Evolutionary conservation across 1,139 yeast species (phyloP), one percentile per base, ranked within the genome.

Genomic region (Magnusiomyces paraingens): DNA sequence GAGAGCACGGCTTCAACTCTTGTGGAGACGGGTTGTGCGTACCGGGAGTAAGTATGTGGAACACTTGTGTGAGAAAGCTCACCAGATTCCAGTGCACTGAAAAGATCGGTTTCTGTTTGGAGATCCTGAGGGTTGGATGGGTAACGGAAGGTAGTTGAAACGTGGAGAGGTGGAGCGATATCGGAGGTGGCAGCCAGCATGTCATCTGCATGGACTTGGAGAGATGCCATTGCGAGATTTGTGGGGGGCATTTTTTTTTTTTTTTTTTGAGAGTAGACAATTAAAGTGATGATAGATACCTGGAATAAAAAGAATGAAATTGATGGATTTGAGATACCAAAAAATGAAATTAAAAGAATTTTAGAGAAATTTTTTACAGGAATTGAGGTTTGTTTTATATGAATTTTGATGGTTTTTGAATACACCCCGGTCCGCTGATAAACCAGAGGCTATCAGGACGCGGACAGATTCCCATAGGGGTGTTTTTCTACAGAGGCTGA

Each of bases 151-250:
- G 95, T 91, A 3, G 97, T 86, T 2, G 95, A 70, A 4, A 88
- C 83, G 60, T 86, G 87, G 55, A 91, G 83, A 21, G 97, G 95
- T 3, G 95, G 83, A 0, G 84, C 81, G 12, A 85, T 86, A 62
- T 85, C 93, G 1, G 73, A 29, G 21, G 62, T 57, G n/a, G 22
- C 4, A 22, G 66, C 66, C 14, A 64, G 52, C 0, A 53, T 55
- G 44, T 64, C 69, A 53, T 68, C 72, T n/a, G 67, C 70, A 52
- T 69, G 72, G 38, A 69, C 57, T 14, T 59, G 57, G 36, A 57
- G 57, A n/a, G 63, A 60, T 8, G 59, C 55, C 5, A 55, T 35
- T 21, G 45, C 47, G 21, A 45, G 50, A 11, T 47, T 44, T n/a
- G 47, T 50, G n/a, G 54, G 49, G 21, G 36, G 49, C 6, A 3